A percentile compares a stretch with the other conserved stretches of the same genome.
Conservation (phyloP, 129 eudicot genomes). For the Chrysanthemum makinoi region DNA sequence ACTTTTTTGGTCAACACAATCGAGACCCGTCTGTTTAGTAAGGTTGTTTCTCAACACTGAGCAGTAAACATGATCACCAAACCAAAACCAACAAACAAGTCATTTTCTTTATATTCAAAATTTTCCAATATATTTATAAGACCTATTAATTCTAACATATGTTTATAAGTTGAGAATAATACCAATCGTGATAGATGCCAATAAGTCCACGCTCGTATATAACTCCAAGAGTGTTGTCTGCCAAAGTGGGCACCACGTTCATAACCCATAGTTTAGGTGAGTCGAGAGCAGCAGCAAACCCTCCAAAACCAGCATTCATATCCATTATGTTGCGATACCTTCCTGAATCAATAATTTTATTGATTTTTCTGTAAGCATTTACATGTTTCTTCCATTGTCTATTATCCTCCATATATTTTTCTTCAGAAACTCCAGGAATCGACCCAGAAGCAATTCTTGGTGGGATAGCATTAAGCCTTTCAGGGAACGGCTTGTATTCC, state of each 20-base stretch:
- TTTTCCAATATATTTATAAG: too few relatives aligned
- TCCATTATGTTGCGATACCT: conserved; percentile 98
- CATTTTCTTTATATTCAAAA: too few relatives aligned
- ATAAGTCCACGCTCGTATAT: conserved; percentile 88
- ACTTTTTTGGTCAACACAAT: conserved; percentile 2
- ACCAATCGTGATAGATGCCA: conserved; percentile 99
- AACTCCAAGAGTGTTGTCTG: conserved; percentile 82
- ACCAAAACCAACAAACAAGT: background rate
- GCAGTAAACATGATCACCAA: background rate
- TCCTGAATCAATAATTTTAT: conserved; percentile 69
- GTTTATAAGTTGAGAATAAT: conserved; percentile 16
- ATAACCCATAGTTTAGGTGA: conserved; percentile 96
- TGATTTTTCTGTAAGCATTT: conserved; percentile 68
- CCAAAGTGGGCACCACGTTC: conserved; percentile 93
- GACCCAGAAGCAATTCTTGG: conserved; percentile 80
- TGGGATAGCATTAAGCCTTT: conserved; percentile 81
- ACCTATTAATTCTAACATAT: too few relatives aligned
- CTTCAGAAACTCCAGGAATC: conserved; percentile 72
- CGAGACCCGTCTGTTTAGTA: background rate
- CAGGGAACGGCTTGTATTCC: conserved; percentile 85
- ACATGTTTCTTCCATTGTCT: conserved; percentile 88
- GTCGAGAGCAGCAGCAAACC: conserved; percentile 89
- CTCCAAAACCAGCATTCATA: conserved; percentile 98
- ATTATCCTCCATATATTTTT: conserved; percentile 67
- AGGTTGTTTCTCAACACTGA: background rate